A percentile compares a stretch with the other conserved stretches of the same genome.
Conservation (phyloP, 2,329 filamentous ascomycete genomes). For the Phialemonium atrogriseum region DNA sequence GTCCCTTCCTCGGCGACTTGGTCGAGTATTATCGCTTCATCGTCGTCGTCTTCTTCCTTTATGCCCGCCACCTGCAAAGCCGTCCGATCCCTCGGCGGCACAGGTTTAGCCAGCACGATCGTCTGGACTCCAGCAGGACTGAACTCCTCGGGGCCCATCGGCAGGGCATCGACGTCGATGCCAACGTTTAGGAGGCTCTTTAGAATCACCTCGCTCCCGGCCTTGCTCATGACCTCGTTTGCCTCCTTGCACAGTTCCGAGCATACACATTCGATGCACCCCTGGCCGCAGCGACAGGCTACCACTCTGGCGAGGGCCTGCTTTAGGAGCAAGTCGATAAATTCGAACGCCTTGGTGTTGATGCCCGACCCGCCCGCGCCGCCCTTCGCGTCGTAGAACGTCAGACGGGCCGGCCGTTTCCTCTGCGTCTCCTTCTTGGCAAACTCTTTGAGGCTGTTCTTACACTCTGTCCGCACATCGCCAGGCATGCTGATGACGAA, state of each 20-base stretch:
- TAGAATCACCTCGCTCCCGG: conserved; percentile 73
- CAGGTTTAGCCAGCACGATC: conserved; percentile 62
- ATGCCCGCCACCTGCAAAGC: conserved; percentile 10
- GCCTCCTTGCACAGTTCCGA: conserved; percentile 76
- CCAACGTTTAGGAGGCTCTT: conserved; percentile 66
- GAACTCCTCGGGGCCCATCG: conserved; percentile 71
- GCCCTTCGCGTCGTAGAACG: conserved; percentile 93
- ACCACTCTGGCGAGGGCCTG: conserved; percentile 72
- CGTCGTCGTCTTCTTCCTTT: conserved; percentile 15
- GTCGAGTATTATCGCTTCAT: conserved; percentile 10
- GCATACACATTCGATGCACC: conserved; percentile 86
- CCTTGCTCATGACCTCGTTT: conserved; percentile 92
- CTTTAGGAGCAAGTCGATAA: conserved; percentile 67
- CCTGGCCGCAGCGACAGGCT: conserved; percentile 66
- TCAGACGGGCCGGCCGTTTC: conserved; percentile 80
- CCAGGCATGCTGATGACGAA: conserved; percentile 86
- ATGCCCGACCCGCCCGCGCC: conserved; percentile 78
- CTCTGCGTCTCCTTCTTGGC: conserved; percentile 58
- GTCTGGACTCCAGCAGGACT: conserved; percentile 72
- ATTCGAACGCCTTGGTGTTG: conserved; percentile 88
- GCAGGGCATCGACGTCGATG: conserved; percentile 75
- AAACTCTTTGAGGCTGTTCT: conserved; percentile 81
- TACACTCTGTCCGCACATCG: conserved; percentile 92
- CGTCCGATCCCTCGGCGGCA: conserved; percentile 34
- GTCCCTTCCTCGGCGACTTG: background rate